Base-by-base conservation (phyloP, 768 basidiomycete genomes). In the Exidia glandulosa region DNA sequence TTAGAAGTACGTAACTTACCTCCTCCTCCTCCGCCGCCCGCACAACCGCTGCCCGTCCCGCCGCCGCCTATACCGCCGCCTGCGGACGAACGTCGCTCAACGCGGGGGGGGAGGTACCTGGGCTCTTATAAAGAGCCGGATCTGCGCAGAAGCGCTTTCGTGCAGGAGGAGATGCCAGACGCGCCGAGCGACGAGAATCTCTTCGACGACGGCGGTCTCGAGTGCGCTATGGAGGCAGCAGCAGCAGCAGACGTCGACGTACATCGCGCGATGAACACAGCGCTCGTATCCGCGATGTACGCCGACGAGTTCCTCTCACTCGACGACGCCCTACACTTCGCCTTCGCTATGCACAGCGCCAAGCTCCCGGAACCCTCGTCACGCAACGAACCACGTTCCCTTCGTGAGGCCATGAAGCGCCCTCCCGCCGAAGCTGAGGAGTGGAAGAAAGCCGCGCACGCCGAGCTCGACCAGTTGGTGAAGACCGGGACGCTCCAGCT, bases 401-500 rank as follows among this genome's bases (percentile, higher is more conserved):
- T 19, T 9, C 13, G 12, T 3, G 50, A 54, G 30, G 50, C 50
- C 13, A 60, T 60, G 56, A 9, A 14, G 6, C 52, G 59, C 6
- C 59, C 59, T 3, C n/a, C 7, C 19, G 47, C 6, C 2, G 63
- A 64, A 25, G 52, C n/a, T 19, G 41, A 41, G 3, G n/a, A 56
- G 16, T 63, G 57, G 61, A 32, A 32, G 48, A 25, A 57, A 12
- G 61, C 63, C 14, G 56, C 57, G 0, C 12, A 57, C 13, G 16
- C 19, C 5, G 63, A 64, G 50, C 58, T 65, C 23, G 27, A 33
- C 16, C 33, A 57, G 16, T 59, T 62, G 36, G 31, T 62, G 27
- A 55, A 58, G 3, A 64, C 41, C 45, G 59, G 61, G 10, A 69
- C 64, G 27, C 67, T 64, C 62, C 59, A 63, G 29, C 57, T 64